Evolutionary conservation across 2,329 filamentous ascomycete genomes (phyloP).

Genomic region (Calonectria pauciramosa): DNA sequence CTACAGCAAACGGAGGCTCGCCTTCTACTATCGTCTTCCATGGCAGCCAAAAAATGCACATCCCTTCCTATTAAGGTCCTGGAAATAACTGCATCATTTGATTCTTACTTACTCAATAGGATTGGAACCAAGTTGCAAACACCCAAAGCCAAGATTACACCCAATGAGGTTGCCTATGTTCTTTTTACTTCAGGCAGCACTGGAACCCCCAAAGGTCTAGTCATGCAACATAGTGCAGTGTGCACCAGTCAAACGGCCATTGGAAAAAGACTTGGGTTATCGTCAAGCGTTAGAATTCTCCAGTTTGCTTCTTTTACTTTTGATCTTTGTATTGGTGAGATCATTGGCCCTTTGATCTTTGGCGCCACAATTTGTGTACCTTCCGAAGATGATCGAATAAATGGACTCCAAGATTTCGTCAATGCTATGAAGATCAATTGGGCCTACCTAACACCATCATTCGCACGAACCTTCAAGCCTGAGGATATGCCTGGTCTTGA

Average conservation of each 20-base stretch:
- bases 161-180: slow-evolving; percentile 31
- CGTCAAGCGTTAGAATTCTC: slow-evolving; percentile 12
- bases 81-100: slow-evolving; percentile 1
- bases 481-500: slow-evolving; percentile 1
- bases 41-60: neutral
- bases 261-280: slow-evolving; percentile 12
- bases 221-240: slow-evolving; percentile 38
- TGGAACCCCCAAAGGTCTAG: slow-evolving; percentile 42
- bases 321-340: slow-evolving; percentile 23
- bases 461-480: slow-evolving; percentile 7
- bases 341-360: slow-evolving; percentile 25
- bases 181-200: slow-evolving; percentile 47
- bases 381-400: slow-evolving; percentile 6
- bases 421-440: slow-evolving; percentile 4
- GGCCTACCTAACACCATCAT: slow-evolving; percentile 17
- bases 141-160: neutral
- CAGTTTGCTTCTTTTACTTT: slow-evolving; percentile 33
- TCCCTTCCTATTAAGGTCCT: neutral
- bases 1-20: neutral
- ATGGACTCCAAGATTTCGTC: slow-evolving; percentile 8
- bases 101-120: neutral
- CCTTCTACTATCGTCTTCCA: neutral
- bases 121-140: neutral
- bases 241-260: slow-evolving; percentile 28
- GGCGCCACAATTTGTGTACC: slow-evolving; percentile 32